These are phyloP conservation scores for Apium graveolens DNA, from an alignment of 129 eudicot genomes.

Conservation along the genomic window DNA sequence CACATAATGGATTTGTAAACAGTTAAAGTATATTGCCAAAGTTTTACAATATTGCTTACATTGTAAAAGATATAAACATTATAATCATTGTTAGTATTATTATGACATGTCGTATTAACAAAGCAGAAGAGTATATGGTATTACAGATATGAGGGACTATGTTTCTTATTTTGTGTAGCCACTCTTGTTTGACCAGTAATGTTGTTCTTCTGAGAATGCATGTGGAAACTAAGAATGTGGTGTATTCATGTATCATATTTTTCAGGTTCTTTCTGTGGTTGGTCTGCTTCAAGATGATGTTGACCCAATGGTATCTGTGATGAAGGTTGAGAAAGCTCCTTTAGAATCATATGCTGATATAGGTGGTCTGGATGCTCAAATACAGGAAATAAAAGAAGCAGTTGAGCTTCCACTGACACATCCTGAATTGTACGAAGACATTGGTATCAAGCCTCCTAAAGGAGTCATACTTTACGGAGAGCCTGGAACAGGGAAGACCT, in stretches of 20 bases:
- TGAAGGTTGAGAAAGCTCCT: constrained; percentile 15
- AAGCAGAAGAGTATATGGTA: background rate
- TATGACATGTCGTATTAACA: background rate
- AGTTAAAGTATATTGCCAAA: background rate
- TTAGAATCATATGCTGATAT: constrained; percentile 22
- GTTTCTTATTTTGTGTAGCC: background rate
- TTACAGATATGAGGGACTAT: background rate
- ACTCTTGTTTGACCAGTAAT: background rate
- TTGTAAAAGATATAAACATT: background rate
- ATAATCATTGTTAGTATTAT: background rate
- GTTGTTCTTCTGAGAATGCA: background rate
- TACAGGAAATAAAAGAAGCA: constrained; percentile 31
- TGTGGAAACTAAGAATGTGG: background rate
- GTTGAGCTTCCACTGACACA: constrained; percentile 29
- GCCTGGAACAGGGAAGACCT: constrained; percentile 30
- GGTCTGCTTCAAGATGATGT: constrained; percentile 17
- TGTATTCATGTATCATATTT: background rate
- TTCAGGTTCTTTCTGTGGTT: constrained; percentile 13
- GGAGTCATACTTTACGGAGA: constrained; percentile 30
- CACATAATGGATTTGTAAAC: background rate
- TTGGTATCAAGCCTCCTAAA: constrained; percentile 25
- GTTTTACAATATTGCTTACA: background rate
- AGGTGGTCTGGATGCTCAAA: constrained; percentile 29
- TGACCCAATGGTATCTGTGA: constrained; percentile 12
- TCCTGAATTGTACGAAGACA: constrained; percentile 30